Evolutionary conservation across 192 early-diverging fungal genomes (phyloP), one percentile per base, ranked within the genome.

Genomic region (Backusella psychrophila): DNA sequence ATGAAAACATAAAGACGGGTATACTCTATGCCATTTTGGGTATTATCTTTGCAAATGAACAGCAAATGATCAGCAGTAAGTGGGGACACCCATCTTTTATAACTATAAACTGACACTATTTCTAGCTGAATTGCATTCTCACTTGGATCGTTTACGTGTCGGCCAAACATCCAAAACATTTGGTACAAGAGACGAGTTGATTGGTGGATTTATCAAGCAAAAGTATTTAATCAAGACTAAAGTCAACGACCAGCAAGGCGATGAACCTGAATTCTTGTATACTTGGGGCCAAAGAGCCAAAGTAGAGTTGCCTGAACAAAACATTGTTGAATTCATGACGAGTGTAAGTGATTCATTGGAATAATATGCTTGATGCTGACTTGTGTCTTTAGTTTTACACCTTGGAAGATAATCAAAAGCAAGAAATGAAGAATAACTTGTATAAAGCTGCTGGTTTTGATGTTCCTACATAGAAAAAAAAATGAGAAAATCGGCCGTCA

Each of bases 261-360:
- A 78, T 56, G 81, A 85, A 74, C 59, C 66, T 7, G 80, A 81
- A 21, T 77, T 77, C 29, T 84, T 89, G 56, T 87, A 87, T 70
- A 75, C 72, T 6, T 90, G 89, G 89, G 91, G 91, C 23, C 87
- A 89, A 52, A 72, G 89, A 36, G 85, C 90, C 36, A 91, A 86
- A 68, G 74, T 87, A 0, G 91, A 93, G 75, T 59, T 91, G 1
- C 78, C 84, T 34, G 85, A 88, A 66, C 72, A 82, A 52, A 87
- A 86, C 29, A 69, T 91, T 29, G 78, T 88, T 21, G 76, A 82
- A 14, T 90, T 93, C 69, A 88, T 93, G 29, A 70, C 83, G 38
- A 82, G 77, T 49, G 89, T 91, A 86, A 73, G 77, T 33, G 2
- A 31, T 33, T 3, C 2, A 33, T 33, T 33, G 33, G 33, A 3